Base-by-base conservation (phyloP, 805 yeast species). In the Cyberlindnera bimundalis region DNA sequence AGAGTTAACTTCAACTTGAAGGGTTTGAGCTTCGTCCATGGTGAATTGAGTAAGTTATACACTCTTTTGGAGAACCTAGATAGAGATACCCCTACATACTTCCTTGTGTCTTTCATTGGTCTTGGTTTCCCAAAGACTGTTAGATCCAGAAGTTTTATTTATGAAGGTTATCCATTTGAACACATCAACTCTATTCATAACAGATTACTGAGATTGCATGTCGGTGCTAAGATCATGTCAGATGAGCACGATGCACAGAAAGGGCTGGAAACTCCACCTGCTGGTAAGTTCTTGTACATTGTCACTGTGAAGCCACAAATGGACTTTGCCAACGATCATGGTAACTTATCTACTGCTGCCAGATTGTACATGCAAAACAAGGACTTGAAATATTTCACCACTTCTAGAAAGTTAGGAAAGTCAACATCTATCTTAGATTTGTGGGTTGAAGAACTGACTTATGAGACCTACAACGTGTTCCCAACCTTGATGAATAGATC, bases 401-500 rank as follows among this genome's bases (percentile, higher is more conserved):
- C 79, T 28, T 72, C 82, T 36, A 74, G 84, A 60, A 78, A 84
- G 52, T 62, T 87, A 38, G 87, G 91, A 2, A 90, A 91, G 5
- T 74, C 85, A 1, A 74, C 79, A 0, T 73, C 82, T 10, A 81
- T 84, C 8, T 72, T 77, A 39, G 88, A 87, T 53, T 66, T 88
- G 52, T 88, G 96, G 96, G 87, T 90, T 15, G 95, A 88, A 56
- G 95, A 88, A 62, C 76, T 84, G 8, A 81, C 85, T 1, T 88
- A 79, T 65, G 86, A 79, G 48, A 84, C 96, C 0, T 67, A 60
- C 35, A 73, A 83, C 40, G 73, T 87, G 7, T 88, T 88, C 79
- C 96, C 96, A 19, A 83, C 95, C 0, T 72, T 88, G 60, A 84
- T 87, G 84, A 84, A 87, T 58, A 72, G 95, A 61, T 77, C 89